A percentile compares a stretch with the other conserved stretches of the same genome.
phyloP scores from a whole-genome alignment of 306 rosid species.

The Cucurbita moschata region DNA sequence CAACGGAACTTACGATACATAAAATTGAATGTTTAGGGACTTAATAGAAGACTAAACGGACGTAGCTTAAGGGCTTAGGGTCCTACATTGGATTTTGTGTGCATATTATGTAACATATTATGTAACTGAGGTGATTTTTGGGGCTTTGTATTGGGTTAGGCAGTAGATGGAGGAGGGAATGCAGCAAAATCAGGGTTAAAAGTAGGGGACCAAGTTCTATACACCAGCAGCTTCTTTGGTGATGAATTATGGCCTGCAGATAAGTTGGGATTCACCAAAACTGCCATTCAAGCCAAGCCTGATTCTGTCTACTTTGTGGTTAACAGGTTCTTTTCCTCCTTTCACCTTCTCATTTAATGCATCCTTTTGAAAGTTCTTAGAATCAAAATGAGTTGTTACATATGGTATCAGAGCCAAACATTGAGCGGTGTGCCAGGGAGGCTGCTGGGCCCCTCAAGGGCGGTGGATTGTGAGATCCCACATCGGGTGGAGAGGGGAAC shows the following conservation, averaged over 20 bases:
- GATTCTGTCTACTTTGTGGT: slow-evolving; percentile 91
- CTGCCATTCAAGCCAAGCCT: slow-evolving; percentile 92
- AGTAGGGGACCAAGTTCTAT: slow-evolving; percentile 79
- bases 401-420: no score
- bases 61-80: no score
- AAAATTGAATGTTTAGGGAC: no score
- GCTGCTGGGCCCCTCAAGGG: no score
- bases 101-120: neutral
- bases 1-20: no score
- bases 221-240: slow-evolving; percentile 96
- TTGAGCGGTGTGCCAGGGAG: no score
- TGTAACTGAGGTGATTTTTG: slow-evolving; percentile 9
- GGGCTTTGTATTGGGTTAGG: slow-evolving; percentile 26
- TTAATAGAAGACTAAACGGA: no score
- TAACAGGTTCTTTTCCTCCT: slow-evolving; percentile 46
- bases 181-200: slow-evolving; percentile 91
- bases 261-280: slow-evolving; percentile 95
- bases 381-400: no score
- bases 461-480: no score
- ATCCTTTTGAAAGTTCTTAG: no score
- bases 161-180: slow-evolving; percentile 89
- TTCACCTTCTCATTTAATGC: neutral
- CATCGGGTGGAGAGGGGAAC: no score
- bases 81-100: neutral
- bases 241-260: slow-evolving; percentile 99